Evolutionary conservation across 2,329 filamentous ascomycete species (phyloP), one percentile per base, ranked within the genome.

Genomic region (Pezicula carpinea): DNA sequence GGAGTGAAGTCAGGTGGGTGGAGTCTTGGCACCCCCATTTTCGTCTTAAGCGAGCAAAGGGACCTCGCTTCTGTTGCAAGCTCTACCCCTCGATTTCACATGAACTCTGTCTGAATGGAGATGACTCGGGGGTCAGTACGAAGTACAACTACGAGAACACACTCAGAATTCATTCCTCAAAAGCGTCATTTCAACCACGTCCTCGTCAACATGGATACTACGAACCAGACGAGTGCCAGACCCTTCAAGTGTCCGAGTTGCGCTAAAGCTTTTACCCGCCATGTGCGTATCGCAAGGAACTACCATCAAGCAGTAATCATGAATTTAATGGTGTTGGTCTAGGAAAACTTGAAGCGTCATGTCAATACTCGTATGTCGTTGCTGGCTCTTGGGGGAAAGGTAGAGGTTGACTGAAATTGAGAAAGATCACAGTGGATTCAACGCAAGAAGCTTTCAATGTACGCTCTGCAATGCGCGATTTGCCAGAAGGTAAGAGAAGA

Each of bases 271-370:
- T 48, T 48, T 23, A 48, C 46, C 7, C 39, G 46, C 15, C 46
- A 48, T 32, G 46, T 48, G 21, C 14, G 23, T 41, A n/a, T n/a
- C n/a, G n/a, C n/a, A 19, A 34, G 21, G 23, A 19, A 33, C 19
- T 11, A 17, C 6, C 5, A 23, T 40, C 1, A 29, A 22, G 14
- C 38, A 26, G 21, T 11, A 23, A 8, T n/a, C 6, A 39, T 7
- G 21, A 39, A 4, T n/a, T 19, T 40, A 13, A n/a, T 11, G 3
- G 11, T 26, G 42, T 19, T 26, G 11, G 17, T 29, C 5, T 33
- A 48, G 46, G 46, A 48, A 23, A 48, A 48, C 21, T 22, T 48
- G 17, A 48, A 48, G 14, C 19, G 46, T 21, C 46, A 48, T 33
- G 23, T 48, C 5, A 43, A 48, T 39, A 48, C 46, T 5, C 46